Conservation (phyloP, 108 stramenopile species). For the Parmales sp. region DNA sequence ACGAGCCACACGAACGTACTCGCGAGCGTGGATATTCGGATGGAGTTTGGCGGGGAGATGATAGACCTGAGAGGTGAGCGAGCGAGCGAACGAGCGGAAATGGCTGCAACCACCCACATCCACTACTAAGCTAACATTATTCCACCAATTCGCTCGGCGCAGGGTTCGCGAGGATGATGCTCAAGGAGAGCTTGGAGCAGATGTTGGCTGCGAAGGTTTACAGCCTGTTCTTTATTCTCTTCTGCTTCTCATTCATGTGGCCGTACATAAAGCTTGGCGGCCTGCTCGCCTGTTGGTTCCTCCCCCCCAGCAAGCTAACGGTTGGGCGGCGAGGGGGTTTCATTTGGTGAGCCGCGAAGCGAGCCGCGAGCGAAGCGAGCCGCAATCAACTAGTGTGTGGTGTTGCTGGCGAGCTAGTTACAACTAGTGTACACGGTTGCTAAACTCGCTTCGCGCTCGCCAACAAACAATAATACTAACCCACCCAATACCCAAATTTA, state of each 20-base stretch:
- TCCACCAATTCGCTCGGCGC: no score
- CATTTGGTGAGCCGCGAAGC: no score
- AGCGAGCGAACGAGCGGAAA: no score
- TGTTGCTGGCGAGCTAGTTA: no score
- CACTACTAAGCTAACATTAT: no score
- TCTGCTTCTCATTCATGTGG: constrained; percentile 1
- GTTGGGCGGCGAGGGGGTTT: background rate
- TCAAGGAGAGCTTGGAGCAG: background rate
- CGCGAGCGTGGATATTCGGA: background rate
- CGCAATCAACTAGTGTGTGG: no score
- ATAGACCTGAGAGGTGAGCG: background rate
- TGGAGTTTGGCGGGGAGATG: background rate
- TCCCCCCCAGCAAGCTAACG: background rate
- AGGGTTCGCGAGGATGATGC: constrained; percentile 5
- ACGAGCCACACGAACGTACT: constrained; percentile 1
- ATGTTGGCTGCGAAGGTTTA: constrained; percentile 5
- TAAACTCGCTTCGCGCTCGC: no score
- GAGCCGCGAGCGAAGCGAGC: no score
- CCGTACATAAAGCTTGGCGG: constrained; percentile 6
- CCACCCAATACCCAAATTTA: no score
- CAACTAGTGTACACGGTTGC: no score
- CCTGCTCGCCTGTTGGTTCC: constrained; percentile 3
- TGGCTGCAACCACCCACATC: no score
- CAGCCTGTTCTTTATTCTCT: background rate
- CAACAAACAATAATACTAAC: no score